Evolutionary conservation across 192 early-diverging fungal genomes (phyloP), one percentile per base, ranked within the genome.

Genomic region (Entophlyctis luteolus): DNA sequence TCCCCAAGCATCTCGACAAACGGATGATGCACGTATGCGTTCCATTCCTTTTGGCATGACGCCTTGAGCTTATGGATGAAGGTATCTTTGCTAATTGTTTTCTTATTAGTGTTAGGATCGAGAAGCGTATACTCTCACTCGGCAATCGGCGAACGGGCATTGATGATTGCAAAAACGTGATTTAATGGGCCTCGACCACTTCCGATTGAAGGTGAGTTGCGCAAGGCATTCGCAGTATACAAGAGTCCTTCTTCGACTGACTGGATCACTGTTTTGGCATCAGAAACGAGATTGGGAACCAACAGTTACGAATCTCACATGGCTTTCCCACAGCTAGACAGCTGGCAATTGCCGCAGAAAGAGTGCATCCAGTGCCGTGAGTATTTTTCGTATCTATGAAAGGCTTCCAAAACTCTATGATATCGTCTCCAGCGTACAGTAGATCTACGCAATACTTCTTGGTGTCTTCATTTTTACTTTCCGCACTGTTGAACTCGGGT

Each of bases 331-430:
- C 77, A 10, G 88, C 88, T 23, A 94, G 70, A 39, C 82, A 66
- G 4, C 88, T 84, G 18, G 90, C 82, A 65, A 94, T 89, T 1
- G 93, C 93, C 6, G 93, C 81, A 29, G 88, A 88, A 42, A 93
- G 71, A 3, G 93, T 94, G 62, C 93, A 94, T 48, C 93, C 93
- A 0, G 93, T 94, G 0, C 93, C 93, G 74, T 94, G 93, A 0
- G 89, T 90, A 71, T 87, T 89, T 32, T 65, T 77, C 3, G 89
- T 87, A 16, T 79, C 66, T n/a, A 91, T 65, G 65, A 79, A 88
- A 3, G 73, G 75, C 34, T 87, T 85, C 39, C 63, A 62, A 31
- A 88, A 71, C 31, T 82, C 74, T 3, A 67, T 65, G 37, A 86
- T 75, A 23, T 55, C 66, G 8, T 62, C 48, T 6, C 79, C 71